Conservation (phyloP, 2,329 filamentous ascomycete species). For the Zymoseptoria tritici region DNA sequence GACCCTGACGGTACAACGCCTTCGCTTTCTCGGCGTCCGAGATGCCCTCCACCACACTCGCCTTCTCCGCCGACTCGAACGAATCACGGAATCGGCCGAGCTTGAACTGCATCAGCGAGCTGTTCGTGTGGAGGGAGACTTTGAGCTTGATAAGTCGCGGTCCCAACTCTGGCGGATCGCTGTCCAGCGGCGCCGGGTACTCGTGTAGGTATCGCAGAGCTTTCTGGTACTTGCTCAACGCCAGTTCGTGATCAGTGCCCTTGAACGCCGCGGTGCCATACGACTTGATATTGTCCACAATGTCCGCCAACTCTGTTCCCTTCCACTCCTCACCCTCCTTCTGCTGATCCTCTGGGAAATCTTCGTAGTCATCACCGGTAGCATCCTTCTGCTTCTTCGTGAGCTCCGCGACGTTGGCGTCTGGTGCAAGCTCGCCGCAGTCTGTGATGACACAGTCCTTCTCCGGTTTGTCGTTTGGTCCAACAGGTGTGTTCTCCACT, state of each 20-base stretch:
- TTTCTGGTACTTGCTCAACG: constrained; percentile 90
- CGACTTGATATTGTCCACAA: constrained; percentile 78
- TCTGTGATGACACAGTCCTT: constrained; percentile 66
- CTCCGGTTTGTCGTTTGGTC: constrained; percentile 67
- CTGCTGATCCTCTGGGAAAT: constrained; percentile 81
- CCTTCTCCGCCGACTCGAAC: constrained; percentile 61
- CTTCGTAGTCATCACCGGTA: constrained; percentile 87
- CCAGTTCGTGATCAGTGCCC: constrained; percentile 59
- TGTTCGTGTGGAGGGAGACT: constrained; percentile 82
- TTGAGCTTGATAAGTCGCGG: constrained; percentile 64
- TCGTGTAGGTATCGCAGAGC: constrained; percentile 82
- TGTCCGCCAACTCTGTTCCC: constrained; percentile 63
- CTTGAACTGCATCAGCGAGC: constrained; percentile 79
- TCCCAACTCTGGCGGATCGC: constrained; percentile 62
- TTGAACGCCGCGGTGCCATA: constrained; percentile 94
- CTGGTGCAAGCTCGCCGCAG: constrained; percentile 74
- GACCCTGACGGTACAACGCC: constrained; percentile 74
- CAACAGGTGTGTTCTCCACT: constrained; percentile 75
- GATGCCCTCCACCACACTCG: constrained; percentile 58
- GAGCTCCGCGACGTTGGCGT: constrained; percentile 59
- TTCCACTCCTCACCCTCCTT: constrained; percentile 50
- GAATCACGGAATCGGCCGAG: constrained; percentile 64
- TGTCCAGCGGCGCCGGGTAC: constrained; percentile 62
- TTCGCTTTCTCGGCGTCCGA: constrained; percentile 78
- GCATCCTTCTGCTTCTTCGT: constrained; percentile 65